Conservation (phyloP, 2,329 filamentous ascomycete genomes). For the Nemania sp. region DNA sequence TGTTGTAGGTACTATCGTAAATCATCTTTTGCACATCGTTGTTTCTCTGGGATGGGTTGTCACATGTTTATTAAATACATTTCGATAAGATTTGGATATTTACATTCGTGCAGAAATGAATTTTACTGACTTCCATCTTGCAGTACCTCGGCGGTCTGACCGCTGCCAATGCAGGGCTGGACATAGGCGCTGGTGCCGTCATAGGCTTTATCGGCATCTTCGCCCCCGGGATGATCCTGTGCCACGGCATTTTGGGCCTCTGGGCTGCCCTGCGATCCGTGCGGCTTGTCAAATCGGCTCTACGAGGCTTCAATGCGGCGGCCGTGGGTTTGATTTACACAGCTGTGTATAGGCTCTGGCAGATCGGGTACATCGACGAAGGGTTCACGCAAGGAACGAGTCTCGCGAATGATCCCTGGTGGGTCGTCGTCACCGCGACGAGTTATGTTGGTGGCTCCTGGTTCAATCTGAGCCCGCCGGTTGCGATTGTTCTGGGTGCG, state of each 20-base stretch:
- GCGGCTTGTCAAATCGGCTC: constrained; percentile 50
- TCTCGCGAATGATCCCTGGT: constrained; percentile 63
- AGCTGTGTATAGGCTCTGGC: constrained; percentile 65
- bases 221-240: constrained; percentile 51
- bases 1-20: neutral
- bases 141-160: constrained; percentile 56
- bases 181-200: constrained; percentile 51
- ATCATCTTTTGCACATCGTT: neutral
- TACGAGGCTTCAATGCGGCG: constrained; percentile 61
- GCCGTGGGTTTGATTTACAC: constrained; percentile 66
- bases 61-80: neutral
- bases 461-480: constrained; percentile 39
- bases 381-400: constrained; percentile 53
- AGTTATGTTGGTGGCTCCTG: constrained; percentile 41
- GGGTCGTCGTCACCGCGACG: constrained; percentile 60
- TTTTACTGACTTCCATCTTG: neutral
- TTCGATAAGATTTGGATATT: neutral
- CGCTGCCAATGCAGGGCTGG: constrained; percentile 43
- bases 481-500: constrained; percentile 41
- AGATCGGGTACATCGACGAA: constrained; percentile 61
- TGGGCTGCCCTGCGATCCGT: constrained; percentile 55
- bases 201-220: constrained; percentile 59
- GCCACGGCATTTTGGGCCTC: constrained; percentile 56
- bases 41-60: no score
- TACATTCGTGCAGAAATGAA: no score